phyloP scores from a whole-genome alignment of 1,284 basidiomycete species.

The Sutorius eximius region DNA sequence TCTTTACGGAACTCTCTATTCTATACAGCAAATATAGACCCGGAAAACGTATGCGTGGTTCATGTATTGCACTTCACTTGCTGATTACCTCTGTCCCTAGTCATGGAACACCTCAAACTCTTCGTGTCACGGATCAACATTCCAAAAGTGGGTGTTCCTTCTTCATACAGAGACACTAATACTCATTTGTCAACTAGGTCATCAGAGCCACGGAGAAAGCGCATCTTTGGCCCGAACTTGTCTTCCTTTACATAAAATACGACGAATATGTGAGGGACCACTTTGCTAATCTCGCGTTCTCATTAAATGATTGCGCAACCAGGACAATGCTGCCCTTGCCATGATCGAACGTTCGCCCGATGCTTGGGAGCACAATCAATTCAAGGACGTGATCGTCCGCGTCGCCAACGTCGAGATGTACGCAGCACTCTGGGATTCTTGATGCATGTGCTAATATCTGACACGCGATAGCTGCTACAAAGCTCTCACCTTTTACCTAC shows the following conservation, averaged over 20 bases:
- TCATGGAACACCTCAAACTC: constrained; percentile 98
- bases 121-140: constrained; percentile 99
- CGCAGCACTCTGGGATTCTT: constrained; percentile 21
- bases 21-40: constrained; percentile 97
- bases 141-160: constrained; percentile 50
- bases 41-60: constrained; percentile 70
- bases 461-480: constrained; percentile 74
- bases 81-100: constrained; percentile 37
- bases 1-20: constrained; percentile 94
- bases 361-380: constrained; percentile 99
- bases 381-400: constrained; percentile 94
- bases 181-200: constrained; percentile 50
- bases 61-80: constrained; percentile 12
- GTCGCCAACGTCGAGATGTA: constrained; percentile 98
- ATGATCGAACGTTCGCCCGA: constrained; percentile 98
- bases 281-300: neutral
- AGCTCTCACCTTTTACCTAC: constrained; percentile 84
- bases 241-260: constrained; percentile 98
- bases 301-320: constrained; percentile 2
- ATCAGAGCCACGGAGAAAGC: constrained; percentile 94
- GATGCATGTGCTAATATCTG: neutral
- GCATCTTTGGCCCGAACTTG: constrained; percentile 99
- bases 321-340: constrained; percentile 94
- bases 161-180: constrained; percentile 1
- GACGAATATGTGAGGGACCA: constrained; percentile 78